These are phyloP conservation scores for Macrolepiota dolichaula DNA, from an alignment of 768 basidiomycete species.

Conservation along the genomic window DNA sequence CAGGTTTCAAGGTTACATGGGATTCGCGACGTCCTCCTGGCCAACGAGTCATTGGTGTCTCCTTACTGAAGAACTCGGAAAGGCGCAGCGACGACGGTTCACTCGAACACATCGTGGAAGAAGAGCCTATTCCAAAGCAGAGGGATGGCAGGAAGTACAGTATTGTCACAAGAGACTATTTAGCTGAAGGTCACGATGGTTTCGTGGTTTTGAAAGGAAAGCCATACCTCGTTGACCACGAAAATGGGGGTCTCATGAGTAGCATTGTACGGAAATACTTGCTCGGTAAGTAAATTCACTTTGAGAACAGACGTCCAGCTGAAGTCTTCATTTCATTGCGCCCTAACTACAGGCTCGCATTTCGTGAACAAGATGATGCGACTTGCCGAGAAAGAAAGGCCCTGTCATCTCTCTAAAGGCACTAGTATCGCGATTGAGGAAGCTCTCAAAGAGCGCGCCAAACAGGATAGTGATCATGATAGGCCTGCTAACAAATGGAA, in stretches of 20 bases:
- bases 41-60: constrained; percentile 70
- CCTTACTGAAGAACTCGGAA: constrained; percentile 48
- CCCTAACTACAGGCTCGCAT: constrained; percentile 50
- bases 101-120: constrained; percentile 31
- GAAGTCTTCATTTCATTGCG: neutral
- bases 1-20: constrained; percentile 84
- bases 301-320: neutral
- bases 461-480: neutral
- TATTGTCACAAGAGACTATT: constrained; percentile 83
- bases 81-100: constrained; percentile 20
- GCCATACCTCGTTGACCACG: constrained; percentile 75
- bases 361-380: constrained; percentile 68
- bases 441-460: constrained; percentile 9
- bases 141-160: constrained; percentile 61
- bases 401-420: constrained; percentile 31
- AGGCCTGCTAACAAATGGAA: constrained; percentile 43
- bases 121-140: constrained; percentile 52
- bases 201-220: constrained; percentile 65
- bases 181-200: constrained; percentile 84
- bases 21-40: constrained; percentile 74
- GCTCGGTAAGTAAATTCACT: constrained; percentile 49
- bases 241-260: constrained; percentile 77
- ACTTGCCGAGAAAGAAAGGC: constrained; percentile 24
- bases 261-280: constrained; percentile 80
- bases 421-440: constrained; percentile 31